Percentiles rank a stretch among this genome's conserved stretches.
Conservation (phyloP, 306 rosid genomes). For the Acacia confusa region DNA sequence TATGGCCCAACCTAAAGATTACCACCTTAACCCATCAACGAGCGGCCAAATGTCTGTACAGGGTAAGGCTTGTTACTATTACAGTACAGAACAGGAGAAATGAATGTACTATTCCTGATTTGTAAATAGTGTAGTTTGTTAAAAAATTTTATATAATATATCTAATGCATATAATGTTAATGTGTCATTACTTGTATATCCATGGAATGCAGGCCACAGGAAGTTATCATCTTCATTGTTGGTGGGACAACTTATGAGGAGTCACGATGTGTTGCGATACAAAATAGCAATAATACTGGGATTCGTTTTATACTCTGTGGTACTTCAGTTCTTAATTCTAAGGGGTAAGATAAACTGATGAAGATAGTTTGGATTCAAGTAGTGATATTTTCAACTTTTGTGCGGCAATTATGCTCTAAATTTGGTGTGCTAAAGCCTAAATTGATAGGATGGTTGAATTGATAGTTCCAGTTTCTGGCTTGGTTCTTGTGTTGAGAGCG, state of each 20-base stretch:
- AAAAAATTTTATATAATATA: neutral
- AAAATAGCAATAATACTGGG: slow-evolving; percentile 76
- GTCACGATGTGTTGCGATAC: slow-evolving; percentile 80
- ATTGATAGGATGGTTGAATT: slow-evolving; percentile 8
- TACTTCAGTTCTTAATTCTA: slow-evolving; percentile 83
- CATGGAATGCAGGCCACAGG: slow-evolving; percentile 76
- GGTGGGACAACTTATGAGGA: slow-evolving; percentile 99
- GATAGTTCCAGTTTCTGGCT: slow-evolving; percentile 5
- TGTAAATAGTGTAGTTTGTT: neutral
- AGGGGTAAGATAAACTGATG: slow-evolving; percentile 54
- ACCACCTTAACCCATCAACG: neutral
- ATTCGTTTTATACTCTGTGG: slow-evolving; percentile 90
- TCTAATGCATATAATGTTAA: slow-evolving; percentile 13
- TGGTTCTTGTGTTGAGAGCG: slow-evolving; percentile 9
- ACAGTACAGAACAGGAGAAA: neutral
- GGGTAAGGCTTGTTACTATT: too few species aligned
- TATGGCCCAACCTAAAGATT: neutral
- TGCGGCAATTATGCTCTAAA: slow-evolving; percentile 10
- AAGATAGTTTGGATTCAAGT: slow-evolving; percentile 26
- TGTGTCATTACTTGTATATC: slow-evolving; percentile 30
- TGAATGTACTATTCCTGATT: neutral
- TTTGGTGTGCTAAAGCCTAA: slow-evolving; percentile 4
- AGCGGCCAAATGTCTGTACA: too few species aligned
- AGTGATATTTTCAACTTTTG: slow-evolving; percentile 9
- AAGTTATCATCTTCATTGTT: slow-evolving; percentile 84